These are phyloP conservation scores for Pichia manshurica DNA, from an alignment of 805 yeast genomes.

Conservation along the genomic window DNA sequence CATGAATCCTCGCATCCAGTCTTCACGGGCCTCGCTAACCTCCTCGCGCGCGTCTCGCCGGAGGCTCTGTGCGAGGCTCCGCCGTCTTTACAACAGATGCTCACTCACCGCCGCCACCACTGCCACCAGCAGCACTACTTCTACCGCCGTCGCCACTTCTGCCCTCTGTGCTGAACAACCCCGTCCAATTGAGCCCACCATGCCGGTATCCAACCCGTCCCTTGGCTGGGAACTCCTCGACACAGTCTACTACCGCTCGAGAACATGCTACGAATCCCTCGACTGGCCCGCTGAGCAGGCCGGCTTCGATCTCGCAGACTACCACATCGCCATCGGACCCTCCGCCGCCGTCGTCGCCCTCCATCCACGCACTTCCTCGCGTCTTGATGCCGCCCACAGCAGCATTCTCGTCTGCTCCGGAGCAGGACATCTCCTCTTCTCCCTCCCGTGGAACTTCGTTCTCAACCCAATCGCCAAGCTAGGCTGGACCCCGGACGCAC, in stretches of 20 bases:
- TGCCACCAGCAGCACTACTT: too few species aligned
- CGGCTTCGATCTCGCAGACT: slow-evolving; percentile 23
- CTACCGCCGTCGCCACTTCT: too few species aligned
- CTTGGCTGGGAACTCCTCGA: slow-evolving; percentile 71
- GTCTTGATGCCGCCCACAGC: background rate
- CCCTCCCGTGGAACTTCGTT: slow-evolving; percentile 40
- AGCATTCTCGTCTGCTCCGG: slow-evolving; percentile 31
- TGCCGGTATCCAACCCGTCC: slow-evolving; percentile 28
- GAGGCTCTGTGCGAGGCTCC: too few species aligned
- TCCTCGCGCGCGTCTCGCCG: too few species aligned
- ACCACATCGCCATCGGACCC: slow-evolving; percentile 44
- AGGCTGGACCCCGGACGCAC: slow-evolving; percentile 48
- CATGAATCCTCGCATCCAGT: too few species aligned
- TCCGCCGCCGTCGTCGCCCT: slow-evolving; percentile 53
- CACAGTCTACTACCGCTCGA: slow-evolving; percentile 59
- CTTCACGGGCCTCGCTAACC: too few species aligned
- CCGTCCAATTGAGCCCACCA: too few species aligned
- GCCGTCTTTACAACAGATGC: too few species aligned
- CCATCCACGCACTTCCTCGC: slow-evolving; percentile 28
- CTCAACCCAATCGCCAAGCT: slow-evolving; percentile 47
- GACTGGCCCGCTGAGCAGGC: slow-evolving; percentile 37
- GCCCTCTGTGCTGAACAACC: too few species aligned
- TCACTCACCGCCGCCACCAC: too few species aligned
- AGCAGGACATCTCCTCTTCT: slow-evolving; percentile 27
- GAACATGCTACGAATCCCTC: slow-evolving; percentile 47